Evolutionary conservation across 179 eudicot genomes (phyloP), one percentile per base, ranked within the genome.

Genomic region (Beta corolliflora): DNA sequence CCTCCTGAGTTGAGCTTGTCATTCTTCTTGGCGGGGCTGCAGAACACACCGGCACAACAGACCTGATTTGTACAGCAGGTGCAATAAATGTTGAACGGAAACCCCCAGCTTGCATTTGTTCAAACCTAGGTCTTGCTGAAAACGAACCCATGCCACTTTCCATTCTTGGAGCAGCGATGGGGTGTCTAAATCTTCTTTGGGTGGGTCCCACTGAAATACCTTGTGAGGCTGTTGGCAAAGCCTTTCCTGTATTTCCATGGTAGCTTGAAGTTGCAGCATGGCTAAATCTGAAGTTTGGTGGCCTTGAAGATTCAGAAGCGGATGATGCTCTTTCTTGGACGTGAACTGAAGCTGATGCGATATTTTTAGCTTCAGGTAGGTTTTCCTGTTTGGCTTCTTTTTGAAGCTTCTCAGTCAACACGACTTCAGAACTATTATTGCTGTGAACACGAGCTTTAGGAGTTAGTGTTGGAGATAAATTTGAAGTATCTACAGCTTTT

Each of bases 31-130:
- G 81, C 1, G 89, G 89, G 70, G 90, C 88, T 9, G 92, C 82
- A 53, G 92, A 90, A 73, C 88, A 88, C 63, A 90, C 92, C 1
- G 89, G 92, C 36, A 85, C 84, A 72, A 88, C 88, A 44, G 92
- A 85, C 79, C 92, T 88, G 69, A 90, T 85, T 71, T 90, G 90
- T 65, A 90, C 91, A 52, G 92, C 80, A 15, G 90, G 92, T 45
- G 90, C 92, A 83, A 75, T 79, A 72, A 82, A 88, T 5, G 77
- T 80, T 48, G 88, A 50, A 75, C 72, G 84, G 23, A 82, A 77
- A 77, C 86, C 81, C 68, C 84, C 82, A 41, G 56, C 72, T 52
- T 75, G 85, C 76, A 48, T 72, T 70, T 77, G 76, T 75, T 84
- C 84, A 9, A 59, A 58, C 64, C 73, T 19, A 8, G 81, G 86